A percentile compares a stretch with the other conserved stretches of the same genome.
Evolutionary conservation across 2,329 filamentous ascomycete species (phyloP).

Genomic region (Aspergillus fijiensis): DNA sequence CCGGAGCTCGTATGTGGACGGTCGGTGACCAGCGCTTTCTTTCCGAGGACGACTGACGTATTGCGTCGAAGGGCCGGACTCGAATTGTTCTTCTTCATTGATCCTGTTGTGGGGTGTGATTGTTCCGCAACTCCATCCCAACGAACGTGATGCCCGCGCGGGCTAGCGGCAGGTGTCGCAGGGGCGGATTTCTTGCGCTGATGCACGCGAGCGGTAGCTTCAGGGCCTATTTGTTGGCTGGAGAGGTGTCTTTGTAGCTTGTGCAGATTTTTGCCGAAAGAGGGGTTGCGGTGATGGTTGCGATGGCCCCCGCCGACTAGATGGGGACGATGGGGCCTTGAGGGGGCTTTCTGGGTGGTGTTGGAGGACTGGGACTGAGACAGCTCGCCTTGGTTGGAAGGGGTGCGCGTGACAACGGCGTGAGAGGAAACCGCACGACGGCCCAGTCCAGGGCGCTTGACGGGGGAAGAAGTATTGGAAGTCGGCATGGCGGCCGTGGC

Average conservation of each 20-base stretch:
- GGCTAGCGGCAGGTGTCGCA: slow-evolving; percentile 45
- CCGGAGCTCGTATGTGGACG: slow-evolving; percentile 36
- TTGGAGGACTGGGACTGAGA: slow-evolving; percentile 30
- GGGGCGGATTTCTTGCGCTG: slow-evolving; percentile 49
- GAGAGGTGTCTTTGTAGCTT: slow-evolving; percentile 41
- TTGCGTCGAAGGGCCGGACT: slow-evolving; percentile 44
- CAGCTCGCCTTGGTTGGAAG: slow-evolving; percentile 33
- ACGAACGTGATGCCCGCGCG: slow-evolving; percentile 40
- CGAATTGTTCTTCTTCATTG: slow-evolving; percentile 49
- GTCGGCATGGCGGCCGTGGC: slow-evolving; percentile 25
- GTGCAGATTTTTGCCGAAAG: slow-evolving; percentile 45
- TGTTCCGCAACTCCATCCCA: slow-evolving; percentile 44
- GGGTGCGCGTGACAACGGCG: slow-evolving; percentile 39
- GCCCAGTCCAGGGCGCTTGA: slow-evolving; percentile 42
- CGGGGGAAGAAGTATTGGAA: slow-evolving; percentile 37
- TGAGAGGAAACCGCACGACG: slow-evolving; percentile 43
- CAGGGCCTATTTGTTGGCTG: slow-evolving; percentile 36
- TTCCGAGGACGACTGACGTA: slow-evolving; percentile 36
- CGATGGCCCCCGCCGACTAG: slow-evolving; percentile 43
- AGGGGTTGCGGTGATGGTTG: slow-evolving; percentile 43
- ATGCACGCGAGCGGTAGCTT: slow-evolving; percentile 39
- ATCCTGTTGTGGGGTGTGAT: slow-evolving; percentile 32
- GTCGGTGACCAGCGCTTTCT: slow-evolving; percentile 40
- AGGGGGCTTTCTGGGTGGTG: slow-evolving; percentile 32
- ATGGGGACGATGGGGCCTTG: slow-evolving; percentile 43